Evolutionary conservation across 1,284 basidiomycete genomes (phyloP), one percentile per base, ranked within the genome.

Genomic region (Kwoniella shivajii): DNA sequence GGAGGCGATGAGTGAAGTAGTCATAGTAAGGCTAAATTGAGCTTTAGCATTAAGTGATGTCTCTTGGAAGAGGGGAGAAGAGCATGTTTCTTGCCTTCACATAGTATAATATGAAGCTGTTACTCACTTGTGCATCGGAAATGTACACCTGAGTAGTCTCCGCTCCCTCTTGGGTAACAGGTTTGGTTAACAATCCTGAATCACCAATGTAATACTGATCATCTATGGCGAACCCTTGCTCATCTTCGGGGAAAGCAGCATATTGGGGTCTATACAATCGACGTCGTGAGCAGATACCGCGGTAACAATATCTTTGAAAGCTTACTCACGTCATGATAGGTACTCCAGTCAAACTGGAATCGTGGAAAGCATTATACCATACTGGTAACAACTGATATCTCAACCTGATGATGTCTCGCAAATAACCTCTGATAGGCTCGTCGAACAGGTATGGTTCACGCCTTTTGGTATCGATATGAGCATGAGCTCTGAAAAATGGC

Each of bases 401-500:
- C 60, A 98, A 80, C 33, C 88, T 84, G 54, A 99, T 81, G 45
- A 88, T 83, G 63, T 91, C 86, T 31, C 88, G 84, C 30, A 98
- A 78, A 41, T 92, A 88, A 34, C 85, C 82, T 78, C 89, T 88
- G 79, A 90, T 88, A 0, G 93, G 92, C 70, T 96, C 88, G 16
- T 92, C 90, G 51, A 90, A 84, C 0, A 99, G 83, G 82, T 88
- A 99, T 0, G 95, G 95, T 77, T 99, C 96, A 45, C 95, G 86
- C 39, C 96, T 86, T 80, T 98, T 99, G 41, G 95, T 96, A 77
- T 99, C 96, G 68, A 97, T 88, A 76, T 98, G 94, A 4, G 95
- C 96, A 77, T 99, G 96, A 0, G 95, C 95, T 51, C 95, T 86
- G 88, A 99, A 95, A 85, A 99, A 99, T 3, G 95, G 95, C 63